These are phyloP conservation scores for Aspergillus cavernicola DNA, from an alignment of 495 filamentous ascomycete species.

Conservation along the genomic window DNA sequence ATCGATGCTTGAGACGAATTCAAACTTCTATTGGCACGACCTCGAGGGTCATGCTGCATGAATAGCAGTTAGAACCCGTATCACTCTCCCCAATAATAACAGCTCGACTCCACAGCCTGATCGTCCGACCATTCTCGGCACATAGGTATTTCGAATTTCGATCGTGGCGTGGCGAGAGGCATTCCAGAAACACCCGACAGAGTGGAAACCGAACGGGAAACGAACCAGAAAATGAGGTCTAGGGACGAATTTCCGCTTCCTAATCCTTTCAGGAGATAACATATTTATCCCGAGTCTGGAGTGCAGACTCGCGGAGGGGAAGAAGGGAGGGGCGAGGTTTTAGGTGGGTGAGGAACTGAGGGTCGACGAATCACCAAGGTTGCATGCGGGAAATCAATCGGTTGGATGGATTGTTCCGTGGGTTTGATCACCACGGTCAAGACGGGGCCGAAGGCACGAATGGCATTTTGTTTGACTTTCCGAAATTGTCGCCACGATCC, in stretches of 20 bases:
- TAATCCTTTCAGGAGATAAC: neutral
- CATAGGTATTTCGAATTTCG: neutral
- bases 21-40: neutral
- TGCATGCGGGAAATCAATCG: constrained; percentile 3
- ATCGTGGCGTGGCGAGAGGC: neutral
- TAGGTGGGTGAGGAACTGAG: constrained; percentile 6
- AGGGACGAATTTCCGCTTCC: neutral
- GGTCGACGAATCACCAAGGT: constrained; percentile 24
- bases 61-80: constrained; percentile 1
- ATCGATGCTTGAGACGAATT: neutral
- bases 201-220: neutral
- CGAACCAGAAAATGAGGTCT: neutral
- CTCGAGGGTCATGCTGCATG: constrained; percentile 1
- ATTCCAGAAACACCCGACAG: neutral
- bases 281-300: neutral
- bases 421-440: constrained; percentile 17
- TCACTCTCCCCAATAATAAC: neutral
- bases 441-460: constrained; percentile 4
- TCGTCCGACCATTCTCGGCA: neutral
- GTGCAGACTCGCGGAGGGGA: neutral
- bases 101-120: neutral
- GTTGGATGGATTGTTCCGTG: constrained; percentile 13
- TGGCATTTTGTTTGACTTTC: constrained; percentile 6
- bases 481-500: constrained; percentile 15
- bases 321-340: constrained; percentile 8